Conservation (phyloP, 306 rosid genomes). For the Castanospermum australe region DNA sequence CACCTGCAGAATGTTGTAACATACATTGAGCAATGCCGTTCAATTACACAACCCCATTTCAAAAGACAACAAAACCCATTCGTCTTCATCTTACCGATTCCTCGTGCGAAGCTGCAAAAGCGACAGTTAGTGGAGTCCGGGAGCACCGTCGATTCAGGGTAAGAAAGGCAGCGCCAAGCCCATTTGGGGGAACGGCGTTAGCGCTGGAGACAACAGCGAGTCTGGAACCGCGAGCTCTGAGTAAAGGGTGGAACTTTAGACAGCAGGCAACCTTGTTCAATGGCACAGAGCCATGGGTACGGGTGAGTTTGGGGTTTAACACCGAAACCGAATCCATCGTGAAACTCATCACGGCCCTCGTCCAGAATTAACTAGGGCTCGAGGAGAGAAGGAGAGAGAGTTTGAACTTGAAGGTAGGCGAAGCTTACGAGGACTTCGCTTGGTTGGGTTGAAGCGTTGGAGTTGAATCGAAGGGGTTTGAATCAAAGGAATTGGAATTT, state of each 20-base stretch:
- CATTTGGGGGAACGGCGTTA: conserved; percentile 21
- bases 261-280: conserved; percentile 27
- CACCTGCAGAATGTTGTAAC: background rate
- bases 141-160: conserved; percentile 33
- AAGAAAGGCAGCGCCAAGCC: conserved; percentile 18
- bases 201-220: conserved; percentile 16
- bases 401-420: conserved; percentile 15
- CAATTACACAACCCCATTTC: background rate
- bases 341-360: conserved; percentile 31
- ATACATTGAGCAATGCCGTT: background rate
- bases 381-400: background rate
- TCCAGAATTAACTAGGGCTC: too few relatives aligned
- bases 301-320: conserved; percentile 57
- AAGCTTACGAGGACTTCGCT: conserved; percentile 24
- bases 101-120: conserved; percentile 55
- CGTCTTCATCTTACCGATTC: conserved; percentile 54
- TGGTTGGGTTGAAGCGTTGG: background rate
- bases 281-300: conserved; percentile 17
- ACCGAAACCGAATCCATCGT: conserved; percentile 61
- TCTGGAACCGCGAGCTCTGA: conserved; percentile 33
- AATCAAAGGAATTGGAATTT: background rate
- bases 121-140: conserved; percentile 35
- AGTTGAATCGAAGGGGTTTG: background rate
- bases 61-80: background rate
- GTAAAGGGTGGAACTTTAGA: conserved; percentile 48